Percentiles rank a stretch among this genome's conserved stretches.
Evolutionary conservation across 768 basidiomycete species (phyloP).

Genomic region (Leucogyrophana mollusca): DNA sequence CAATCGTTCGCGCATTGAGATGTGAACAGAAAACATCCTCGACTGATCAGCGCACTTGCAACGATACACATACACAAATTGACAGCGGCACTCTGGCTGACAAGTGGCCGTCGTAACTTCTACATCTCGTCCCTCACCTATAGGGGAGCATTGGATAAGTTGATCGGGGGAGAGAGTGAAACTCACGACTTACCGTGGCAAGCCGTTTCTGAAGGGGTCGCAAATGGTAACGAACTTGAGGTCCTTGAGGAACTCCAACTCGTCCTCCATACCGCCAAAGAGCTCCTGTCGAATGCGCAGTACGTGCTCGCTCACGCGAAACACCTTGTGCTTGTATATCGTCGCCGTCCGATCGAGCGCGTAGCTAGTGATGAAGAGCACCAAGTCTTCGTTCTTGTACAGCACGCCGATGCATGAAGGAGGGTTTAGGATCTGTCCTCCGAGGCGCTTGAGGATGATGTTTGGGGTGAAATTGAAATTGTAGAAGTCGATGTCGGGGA

Average conservation of each 20-base stretch:
- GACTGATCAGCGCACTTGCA: too few relatives aligned
- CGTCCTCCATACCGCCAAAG: neutral
- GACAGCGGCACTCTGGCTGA: too few relatives aligned
- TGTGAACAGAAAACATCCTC: too few relatives aligned
- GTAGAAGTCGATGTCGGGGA: neutral
- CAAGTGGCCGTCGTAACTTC: too few relatives aligned
- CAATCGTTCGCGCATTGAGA: too few relatives aligned
- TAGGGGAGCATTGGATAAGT: too few relatives aligned
- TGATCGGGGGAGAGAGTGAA: too few relatives aligned
- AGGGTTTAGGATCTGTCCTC: neutral
- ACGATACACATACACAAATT: too few relatives aligned
- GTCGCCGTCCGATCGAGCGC: neutral
- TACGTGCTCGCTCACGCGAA: neutral
- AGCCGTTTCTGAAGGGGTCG: neutral
- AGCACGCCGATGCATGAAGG: neutral
- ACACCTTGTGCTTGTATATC: neutral
- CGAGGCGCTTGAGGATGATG: neutral
- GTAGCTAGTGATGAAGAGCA: neutral
- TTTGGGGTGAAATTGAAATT: neutral
- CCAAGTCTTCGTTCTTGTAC: neutral
- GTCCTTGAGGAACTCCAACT: constrained; percentile 1
- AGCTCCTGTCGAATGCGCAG: neutral
- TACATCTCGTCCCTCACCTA: too few relatives aligned
- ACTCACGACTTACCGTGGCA: neutral
- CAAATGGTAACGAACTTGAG: neutral